Conservation (phyloP, 805 yeast genomes). For the Kuraishia capsulata region DNA sequence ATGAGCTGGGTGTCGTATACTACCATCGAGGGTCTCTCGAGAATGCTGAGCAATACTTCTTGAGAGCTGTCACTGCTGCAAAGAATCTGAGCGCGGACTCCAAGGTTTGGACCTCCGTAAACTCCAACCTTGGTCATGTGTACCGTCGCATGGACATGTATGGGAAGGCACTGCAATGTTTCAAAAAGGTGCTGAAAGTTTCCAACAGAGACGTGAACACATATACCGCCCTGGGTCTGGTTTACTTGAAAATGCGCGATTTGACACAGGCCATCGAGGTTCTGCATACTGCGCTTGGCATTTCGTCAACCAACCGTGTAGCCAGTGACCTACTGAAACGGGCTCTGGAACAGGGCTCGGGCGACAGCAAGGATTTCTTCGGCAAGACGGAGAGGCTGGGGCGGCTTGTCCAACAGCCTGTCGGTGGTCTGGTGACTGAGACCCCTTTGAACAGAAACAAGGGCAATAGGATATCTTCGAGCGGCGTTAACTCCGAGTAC, state of each 20-base stretch:
- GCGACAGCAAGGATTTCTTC: constrained; percentile 14
- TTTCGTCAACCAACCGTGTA: constrained; percentile 73
- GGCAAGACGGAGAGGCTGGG: constrained; percentile 14
- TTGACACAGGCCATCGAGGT: constrained; percentile 60
- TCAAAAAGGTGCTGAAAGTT: constrained; percentile 63
- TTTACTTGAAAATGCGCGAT: constrained; percentile 63
- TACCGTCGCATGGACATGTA: constrained; percentile 57
- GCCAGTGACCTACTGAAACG: constrained; percentile 74
- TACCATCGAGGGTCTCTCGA: constrained; percentile 64
- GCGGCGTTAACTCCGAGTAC: constrained; percentile 3
- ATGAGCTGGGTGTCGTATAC: constrained; percentile 88
- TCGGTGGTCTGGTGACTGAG: constrained; percentile 13
- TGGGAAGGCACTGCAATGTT: constrained; percentile 63
- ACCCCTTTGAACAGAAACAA: neutral
- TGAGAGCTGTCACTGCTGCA: constrained; percentile 64
- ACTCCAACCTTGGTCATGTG: constrained; percentile 83
- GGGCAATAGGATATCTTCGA: neutral
- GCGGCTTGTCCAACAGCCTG: too few relatives aligned
- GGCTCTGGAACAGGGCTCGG: constrained; percentile 52
- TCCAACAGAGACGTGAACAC: constrained; percentile 63
- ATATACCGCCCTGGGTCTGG: constrained; percentile 77
- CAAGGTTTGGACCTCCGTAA: constrained; percentile 77
- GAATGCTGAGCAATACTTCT: constrained; percentile 63
- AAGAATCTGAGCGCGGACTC: constrained; percentile 71
- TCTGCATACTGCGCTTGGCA: constrained; percentile 73